A percentile compares a stretch with the other conserved stretches of the same genome.
Evolutionary conservation across 2,329 filamentous ascomycete genomes (phyloP).

Genomic region (Didymosphaeria variabile): DNA sequence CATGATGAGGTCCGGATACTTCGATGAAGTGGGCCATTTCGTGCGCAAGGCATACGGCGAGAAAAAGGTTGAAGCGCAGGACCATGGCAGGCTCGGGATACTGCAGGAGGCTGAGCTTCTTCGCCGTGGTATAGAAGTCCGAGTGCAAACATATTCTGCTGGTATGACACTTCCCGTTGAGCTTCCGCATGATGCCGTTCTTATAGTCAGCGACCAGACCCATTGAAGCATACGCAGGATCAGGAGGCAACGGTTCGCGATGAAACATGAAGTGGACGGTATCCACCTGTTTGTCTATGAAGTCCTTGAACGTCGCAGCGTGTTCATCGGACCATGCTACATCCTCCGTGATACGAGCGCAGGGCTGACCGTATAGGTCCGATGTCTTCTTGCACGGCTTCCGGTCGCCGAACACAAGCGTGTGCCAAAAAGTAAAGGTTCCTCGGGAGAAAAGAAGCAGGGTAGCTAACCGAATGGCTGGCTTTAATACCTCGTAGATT

Average conservation of each 20-base stretch:
- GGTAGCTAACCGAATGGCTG: conserved; percentile 46
- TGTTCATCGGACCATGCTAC: conserved; percentile 45
- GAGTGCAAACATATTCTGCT: conserved; percentile 51
- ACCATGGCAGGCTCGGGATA: conserved; percentile 53
- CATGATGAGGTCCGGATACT: conserved; percentile 48
- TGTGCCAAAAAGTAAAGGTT: conserved; percentile 51
- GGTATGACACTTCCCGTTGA: conserved; percentile 47
- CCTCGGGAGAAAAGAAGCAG: conserved; percentile 46
- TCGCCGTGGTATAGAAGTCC: conserved; percentile 53
- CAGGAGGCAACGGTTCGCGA: conserved; percentile 45
- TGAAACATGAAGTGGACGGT: conserved; percentile 52
- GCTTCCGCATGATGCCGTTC: conserved; percentile 46
- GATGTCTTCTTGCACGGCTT: conserved; percentile 41
- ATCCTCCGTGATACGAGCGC: conserved; percentile 47
- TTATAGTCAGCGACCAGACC: conserved; percentile 50
- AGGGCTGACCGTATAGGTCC: conserved; percentile 42
- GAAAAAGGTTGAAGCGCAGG: conserved; percentile 51
- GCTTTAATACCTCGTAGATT: conserved; percentile 50
- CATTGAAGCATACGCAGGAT: conserved; percentile 50
- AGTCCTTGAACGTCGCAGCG: conserved; percentile 39
- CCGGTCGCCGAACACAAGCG: conserved; percentile 48
- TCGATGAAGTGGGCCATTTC: conserved; percentile 54
- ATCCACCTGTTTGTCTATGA: conserved; percentile 44
- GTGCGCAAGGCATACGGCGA: conserved; percentile 49
- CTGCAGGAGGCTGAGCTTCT: conserved; percentile 47